Evolutionary conservation across 306 rosid genomes (phyloP), one percentile per base, ranked within the genome.

Genomic region (Mimosa bimucronata): DNA sequence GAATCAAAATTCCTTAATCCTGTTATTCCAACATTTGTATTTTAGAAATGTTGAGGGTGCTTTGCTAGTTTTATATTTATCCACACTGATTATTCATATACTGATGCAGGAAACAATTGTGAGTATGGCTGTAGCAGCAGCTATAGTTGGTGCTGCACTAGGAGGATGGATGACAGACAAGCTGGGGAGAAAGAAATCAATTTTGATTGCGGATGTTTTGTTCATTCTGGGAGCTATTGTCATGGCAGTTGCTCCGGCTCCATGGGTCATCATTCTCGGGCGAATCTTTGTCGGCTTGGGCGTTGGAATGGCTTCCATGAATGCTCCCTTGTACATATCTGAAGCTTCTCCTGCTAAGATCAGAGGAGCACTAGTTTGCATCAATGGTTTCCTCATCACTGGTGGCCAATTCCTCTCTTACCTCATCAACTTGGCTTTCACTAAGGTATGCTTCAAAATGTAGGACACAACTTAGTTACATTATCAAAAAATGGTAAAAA

Each of bases 271-370:
- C 83, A 89, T 92, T 55, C 9, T 88, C 5, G 97, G 98, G 18
- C 87, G 97, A 79, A 6, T 92, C 48, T 81, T 89, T 23, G 97
- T 94, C 13, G 98, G 98, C 26, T 89, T 94, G 37, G 98, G 97
- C 9, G 97, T 94, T 1, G 98, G 98, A 30, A 91, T 92, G 91
- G 97, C 94, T 19, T 92, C 98, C 70, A 92, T 94, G 94, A 94
- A 97, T 4, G 78, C 98, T 0, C 98, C 98, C 6, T 86, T 94
- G 2, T 94, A 94, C 80, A 94, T 94, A 52, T 92, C 98, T 14
- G 98, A 94, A 86, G 87, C 90, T 52, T 89, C 97, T 46, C 97
- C 97, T n/a, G 88, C 97, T 55, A 91, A 82, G 83, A 87, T 92
- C 41, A 82, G 97, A 86, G 98, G 98, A 31, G 98, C 98, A 45